These are phyloP conservation scores for Globisporangium irregulare DNA, from an alignment of 352 stramenopile species.

Conservation along the genomic window DNA sequence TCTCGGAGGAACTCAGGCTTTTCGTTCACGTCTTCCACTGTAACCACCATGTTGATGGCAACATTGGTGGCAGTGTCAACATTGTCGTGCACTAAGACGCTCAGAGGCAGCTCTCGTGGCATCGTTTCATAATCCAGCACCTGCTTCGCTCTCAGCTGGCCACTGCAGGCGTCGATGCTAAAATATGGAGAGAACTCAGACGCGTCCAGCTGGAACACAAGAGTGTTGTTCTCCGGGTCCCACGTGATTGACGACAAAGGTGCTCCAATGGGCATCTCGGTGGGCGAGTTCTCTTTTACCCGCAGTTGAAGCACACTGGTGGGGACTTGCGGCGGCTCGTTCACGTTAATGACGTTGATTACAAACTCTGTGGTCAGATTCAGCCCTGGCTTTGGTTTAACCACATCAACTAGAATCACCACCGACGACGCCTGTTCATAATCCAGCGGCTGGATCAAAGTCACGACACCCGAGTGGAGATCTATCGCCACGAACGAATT, in stretches of 20 bases:
- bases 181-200: constrained; percentile 48
- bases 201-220: constrained; percentile 37
- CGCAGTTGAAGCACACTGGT: constrained; percentile 5
- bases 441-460: constrained; percentile 5
- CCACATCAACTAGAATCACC: constrained; percentile 1
- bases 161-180: constrained; percentile 41
- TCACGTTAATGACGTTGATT: constrained; percentile 20
- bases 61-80: neutral
- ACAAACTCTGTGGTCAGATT: constrained; percentile 4
- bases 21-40: constrained; percentile 13
- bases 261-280: constrained; percentile 23
- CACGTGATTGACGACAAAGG: constrained; percentile 30
- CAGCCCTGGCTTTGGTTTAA: neutral
- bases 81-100: constrained; percentile 12
- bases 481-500: constrained; percentile 1
- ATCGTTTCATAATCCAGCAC: constrained; percentile 40
- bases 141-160: constrained; percentile 35
- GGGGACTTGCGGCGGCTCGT: constrained; percentile 23
- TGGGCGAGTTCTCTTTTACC: constrained; percentile 1
- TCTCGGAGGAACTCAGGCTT: constrained; percentile 1
- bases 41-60: neutral
- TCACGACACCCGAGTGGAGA: constrained; percentile 1
- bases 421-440: neutral
- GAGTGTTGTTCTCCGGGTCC: constrained; percentile 56
- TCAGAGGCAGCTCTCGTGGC: constrained; percentile 1